phyloP scores from a whole-genome alignment of 305 asterid species.

The Solanum chacoense region DNA sequence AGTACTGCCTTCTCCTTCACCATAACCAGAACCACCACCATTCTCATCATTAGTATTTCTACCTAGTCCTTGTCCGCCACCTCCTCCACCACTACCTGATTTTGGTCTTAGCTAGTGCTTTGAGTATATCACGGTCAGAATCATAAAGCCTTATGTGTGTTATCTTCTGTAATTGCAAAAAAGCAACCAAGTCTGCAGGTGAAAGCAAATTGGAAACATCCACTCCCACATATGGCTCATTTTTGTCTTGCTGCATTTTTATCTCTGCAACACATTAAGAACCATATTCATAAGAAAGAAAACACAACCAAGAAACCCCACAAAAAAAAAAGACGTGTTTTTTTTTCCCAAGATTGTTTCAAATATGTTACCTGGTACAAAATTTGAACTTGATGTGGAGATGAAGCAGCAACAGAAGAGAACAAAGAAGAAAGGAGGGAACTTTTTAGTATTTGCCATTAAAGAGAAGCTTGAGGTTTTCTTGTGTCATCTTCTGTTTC shows the following conservation, averaged over 20 bases:
- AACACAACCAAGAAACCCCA: not conserved
- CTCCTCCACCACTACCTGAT: constrained; percentile 23
- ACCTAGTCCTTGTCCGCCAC: no score
- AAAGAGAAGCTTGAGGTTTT: constrained; percentile 19
- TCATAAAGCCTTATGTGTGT: constrained; percentile 77
- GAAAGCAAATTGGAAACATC: constrained; percentile 61
- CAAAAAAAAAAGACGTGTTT: not conserved
- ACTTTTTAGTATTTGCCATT: constrained; percentile 45
- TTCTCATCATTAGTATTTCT: not conserved
- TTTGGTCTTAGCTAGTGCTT: constrained; percentile 42
- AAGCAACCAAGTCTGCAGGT: constrained; percentile 56
- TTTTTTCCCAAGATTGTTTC: constrained; percentile 8
- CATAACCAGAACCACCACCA: constrained; percentile 4
- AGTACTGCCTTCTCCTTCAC: constrained; percentile 7
- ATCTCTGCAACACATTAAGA: constrained; percentile 27
- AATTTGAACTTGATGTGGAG: constrained; percentile 10
- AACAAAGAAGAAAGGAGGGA: constrained; percentile 16
- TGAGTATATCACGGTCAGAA: constrained; percentile 57
- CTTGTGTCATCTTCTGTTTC: constrained; percentile 58
- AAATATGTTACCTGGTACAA: constrained; percentile 26
- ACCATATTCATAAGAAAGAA: not conserved
- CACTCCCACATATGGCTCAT: constrained; percentile 82
- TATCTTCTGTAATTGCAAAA: constrained; percentile 64
- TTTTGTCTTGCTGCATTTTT: constrained; percentile 44
- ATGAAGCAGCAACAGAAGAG: constrained; percentile 4